A percentile compares a stretch with the other conserved stretches of the same genome.
These are phyloP conservation scores for Aspergillus wentii DNA, from an alignment of 495 filamentous ascomycete species.

Conservation along the genomic window DNA sequence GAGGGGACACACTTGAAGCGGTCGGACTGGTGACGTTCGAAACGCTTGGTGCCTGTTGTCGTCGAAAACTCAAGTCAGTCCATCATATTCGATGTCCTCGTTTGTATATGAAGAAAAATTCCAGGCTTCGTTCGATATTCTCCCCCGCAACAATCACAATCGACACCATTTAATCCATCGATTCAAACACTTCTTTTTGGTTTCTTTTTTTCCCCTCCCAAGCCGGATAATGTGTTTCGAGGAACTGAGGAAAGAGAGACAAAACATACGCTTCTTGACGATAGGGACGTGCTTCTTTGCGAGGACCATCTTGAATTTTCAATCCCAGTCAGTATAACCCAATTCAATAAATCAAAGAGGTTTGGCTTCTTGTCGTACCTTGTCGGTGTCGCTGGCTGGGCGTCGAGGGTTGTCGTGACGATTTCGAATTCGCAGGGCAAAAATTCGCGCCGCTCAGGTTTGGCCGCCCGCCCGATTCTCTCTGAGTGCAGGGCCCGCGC, in stretches of 20 bases:
- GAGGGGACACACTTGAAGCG: conserved; percentile 83
- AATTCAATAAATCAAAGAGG: conserved; percentile 7
- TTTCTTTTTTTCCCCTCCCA: neutral
- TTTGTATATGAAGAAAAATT: too few relatives aligned
- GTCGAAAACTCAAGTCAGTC: too few relatives aligned
- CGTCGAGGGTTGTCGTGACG: conserved; percentile 48
- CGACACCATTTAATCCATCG: too few relatives aligned
- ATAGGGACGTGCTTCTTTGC: conserved; percentile 98
- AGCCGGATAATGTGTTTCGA: neutral
- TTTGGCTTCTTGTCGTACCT: too few relatives aligned
- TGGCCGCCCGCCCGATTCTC: conserved; percentile 20
- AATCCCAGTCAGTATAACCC: conserved; percentile 9
- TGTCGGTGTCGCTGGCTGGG: conserved; percentile 43
- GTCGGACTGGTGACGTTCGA: conserved; percentile 95
- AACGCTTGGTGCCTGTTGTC: conserved; percentile 77
- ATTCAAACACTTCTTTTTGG: neutral
- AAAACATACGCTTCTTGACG: conserved; percentile 95
- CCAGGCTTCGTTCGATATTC: too few relatives aligned
- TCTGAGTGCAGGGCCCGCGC: conserved; percentile 30
- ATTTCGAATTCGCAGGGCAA: conserved; percentile 37
- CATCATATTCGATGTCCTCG: too few relatives aligned
- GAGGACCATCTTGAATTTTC: conserved; percentile 89
- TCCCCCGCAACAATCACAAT: too few relatives aligned
- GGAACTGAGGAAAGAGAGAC: conserved; percentile 14
- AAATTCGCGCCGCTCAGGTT: conserved; percentile 31